Conservation (phyloP, 306 rosid species). For the Prunus mongolica region DNA sequence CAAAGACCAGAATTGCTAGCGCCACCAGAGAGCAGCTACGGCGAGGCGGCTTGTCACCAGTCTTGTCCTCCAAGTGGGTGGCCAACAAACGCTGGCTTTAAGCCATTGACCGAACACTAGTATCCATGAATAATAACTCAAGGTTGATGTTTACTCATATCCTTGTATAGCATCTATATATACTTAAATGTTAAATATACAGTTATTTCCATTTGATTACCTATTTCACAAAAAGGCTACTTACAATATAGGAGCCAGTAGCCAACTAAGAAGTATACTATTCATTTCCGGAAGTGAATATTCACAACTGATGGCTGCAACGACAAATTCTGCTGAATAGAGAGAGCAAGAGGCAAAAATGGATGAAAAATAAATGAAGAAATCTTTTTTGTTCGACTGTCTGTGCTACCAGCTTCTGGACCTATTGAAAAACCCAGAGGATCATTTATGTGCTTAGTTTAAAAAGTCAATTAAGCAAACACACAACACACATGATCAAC, state of each 20-base stretch:
- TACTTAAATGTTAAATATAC: neutral
- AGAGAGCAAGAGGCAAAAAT: conserved; percentile 78
- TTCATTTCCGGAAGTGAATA: conserved; percentile 81
- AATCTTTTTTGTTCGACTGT: conserved; percentile 73
- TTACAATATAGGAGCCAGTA: neutral
- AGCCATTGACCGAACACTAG: neutral
- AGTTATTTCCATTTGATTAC: neutral
- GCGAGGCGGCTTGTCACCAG: too few species aligned
- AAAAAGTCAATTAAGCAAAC: neutral
- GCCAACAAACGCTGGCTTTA: neutral
- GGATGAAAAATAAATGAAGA: conserved; percentile 91
- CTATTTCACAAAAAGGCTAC: neutral
- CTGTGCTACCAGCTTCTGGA: conserved; percentile 82
- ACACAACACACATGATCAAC: neutral
- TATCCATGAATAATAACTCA: neutral
- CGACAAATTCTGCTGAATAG: conserved; percentile 73
- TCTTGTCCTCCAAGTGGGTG: too few species aligned
- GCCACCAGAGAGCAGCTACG: too few species aligned
- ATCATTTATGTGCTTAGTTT: neutral
- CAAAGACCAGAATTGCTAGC: too few species aligned
- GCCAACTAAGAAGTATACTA: neutral
- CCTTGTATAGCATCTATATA: neutral
- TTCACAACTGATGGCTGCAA: conserved; percentile 83
- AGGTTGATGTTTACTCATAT: too few species aligned
- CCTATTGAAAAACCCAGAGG: conserved; percentile 41